These are phyloP conservation scores for Starmera stellimalicola DNA, from an alignment of 1,139 yeast species.

Conservation along the genomic window DNA sequence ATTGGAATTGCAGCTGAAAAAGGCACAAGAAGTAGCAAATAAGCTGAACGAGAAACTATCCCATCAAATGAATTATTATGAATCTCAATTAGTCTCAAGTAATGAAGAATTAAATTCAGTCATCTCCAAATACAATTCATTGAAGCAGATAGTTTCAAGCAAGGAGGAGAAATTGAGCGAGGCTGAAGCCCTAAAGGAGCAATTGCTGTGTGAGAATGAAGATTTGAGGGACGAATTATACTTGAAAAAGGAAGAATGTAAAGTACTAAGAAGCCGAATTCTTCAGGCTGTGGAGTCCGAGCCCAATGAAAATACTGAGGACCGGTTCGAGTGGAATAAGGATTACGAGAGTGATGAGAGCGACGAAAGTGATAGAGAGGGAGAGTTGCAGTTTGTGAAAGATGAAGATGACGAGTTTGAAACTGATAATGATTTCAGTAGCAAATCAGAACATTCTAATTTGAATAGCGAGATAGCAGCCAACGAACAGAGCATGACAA, in stretches of 20 bases:
- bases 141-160: not conserved
- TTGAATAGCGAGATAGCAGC: constrained; percentile 1
- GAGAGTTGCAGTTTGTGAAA: not conserved
- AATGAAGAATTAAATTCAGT: not conserved
- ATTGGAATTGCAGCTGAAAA: not conserved
- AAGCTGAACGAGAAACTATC: not conserved
- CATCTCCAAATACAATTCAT: not conserved
- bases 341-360: not conserved
- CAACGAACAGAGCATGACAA: constrained; percentile 8
- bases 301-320: not conserved
- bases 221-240: not conserved
- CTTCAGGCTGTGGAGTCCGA: not conserved
- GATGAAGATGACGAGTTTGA: constrained; percentile 21
- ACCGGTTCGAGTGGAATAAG: not conserved
- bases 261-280: not conserved
- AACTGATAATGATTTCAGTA: constrained; percentile 4
- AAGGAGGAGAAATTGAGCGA: not conserved
- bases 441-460: not conserved
- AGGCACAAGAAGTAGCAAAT: not conserved
- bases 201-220: not conserved
- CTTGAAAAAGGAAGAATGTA: constrained; percentile 1
- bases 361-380: not conserved
- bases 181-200: not conserved
- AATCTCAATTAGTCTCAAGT: not conserved
- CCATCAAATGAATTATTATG: constrained; percentile 1